These are phyloP conservation scores for Penicillium palitans DNA, from an alignment of 2,329 filamentous ascomycete genomes.

Conservation along the genomic window DNA sequence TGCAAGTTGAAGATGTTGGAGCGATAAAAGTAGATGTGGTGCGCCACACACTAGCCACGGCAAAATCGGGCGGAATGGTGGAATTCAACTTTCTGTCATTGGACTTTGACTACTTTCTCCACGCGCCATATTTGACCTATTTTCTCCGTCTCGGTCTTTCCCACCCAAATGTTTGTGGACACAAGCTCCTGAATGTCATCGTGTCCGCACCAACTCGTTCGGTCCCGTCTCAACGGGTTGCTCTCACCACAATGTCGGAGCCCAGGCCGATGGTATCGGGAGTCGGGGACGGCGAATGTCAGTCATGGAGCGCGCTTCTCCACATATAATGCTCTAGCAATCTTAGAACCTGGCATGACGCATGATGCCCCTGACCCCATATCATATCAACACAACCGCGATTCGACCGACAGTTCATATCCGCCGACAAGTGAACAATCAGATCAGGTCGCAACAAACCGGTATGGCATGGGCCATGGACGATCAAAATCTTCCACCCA, in stretches of 20 bases:
- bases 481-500: not conserved
- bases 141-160: not conserved
- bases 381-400: not conserved
- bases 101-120: not conserved
- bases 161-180: slow-evolving; percentile 23
- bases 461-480: not conserved
- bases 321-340: slow-evolving; percentile 8
- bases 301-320: slow-evolving; percentile 8
- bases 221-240: slow-evolving; percentile 32
- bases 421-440: not conserved
- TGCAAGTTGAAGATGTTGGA: slow-evolving; percentile 13
- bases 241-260: slow-evolving; percentile 22
- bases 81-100: slow-evolving; percentile 15
- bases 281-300: slow-evolving; percentile 14
- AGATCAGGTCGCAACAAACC: not conserved
- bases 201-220: slow-evolving; percentile 33
- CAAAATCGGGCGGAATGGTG: slow-evolving; percentile 30
- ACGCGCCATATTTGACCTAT: not conserved
- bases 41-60: slow-evolving; percentile 39
- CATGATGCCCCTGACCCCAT: not conserved
- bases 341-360: not conserved
- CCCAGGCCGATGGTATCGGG: slow-evolving; percentile 26
- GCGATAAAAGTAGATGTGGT: slow-evolving; percentile 24
- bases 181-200: slow-evolving; percentile 39
- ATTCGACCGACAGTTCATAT: not conserved